These are phyloP conservation scores for Chaetothyriales sp. DNA, from an alignment of 2,329 filamentous ascomycete species.

Conservation along the genomic window DNA sequence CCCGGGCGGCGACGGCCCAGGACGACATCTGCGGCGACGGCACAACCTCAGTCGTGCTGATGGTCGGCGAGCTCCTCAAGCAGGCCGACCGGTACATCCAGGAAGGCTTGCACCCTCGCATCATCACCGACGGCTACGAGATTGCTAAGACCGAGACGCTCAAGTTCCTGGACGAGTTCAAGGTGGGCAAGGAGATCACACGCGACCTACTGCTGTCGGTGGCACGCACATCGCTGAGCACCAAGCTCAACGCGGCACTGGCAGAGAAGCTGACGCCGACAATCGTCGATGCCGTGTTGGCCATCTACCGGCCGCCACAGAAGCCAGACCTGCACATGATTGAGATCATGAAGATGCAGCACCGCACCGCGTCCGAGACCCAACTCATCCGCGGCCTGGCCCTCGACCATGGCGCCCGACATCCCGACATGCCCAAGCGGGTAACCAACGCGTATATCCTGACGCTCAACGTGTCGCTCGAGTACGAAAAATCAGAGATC, in stretches of 20 bases:
- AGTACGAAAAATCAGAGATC: conserved; percentile 98
- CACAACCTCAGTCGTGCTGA: conserved; percentile 85
- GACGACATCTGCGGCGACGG: conserved; percentile 98
- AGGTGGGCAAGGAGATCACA: conserved; percentile 74
- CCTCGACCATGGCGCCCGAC: conserved; percentile 84
- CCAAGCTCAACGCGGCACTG: conserved; percentile 79
- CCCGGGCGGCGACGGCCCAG: conserved; percentile 79
- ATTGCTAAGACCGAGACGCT: conserved; percentile 86
- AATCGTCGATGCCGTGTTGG: conserved; percentile 89
- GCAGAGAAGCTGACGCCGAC: conserved; percentile 84
- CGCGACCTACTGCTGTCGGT: conserved; percentile 86
- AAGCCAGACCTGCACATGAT: conserved; percentile 99
- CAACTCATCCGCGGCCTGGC: conserved; percentile 87
- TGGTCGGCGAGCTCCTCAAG: conserved; percentile 94
- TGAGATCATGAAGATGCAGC: conserved; percentile 99
- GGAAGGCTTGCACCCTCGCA: conserved; percentile 89
- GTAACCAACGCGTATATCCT: conserved; percentile 92
- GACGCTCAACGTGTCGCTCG: conserved; percentile 87
- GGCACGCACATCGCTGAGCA: conserved; percentile 83
- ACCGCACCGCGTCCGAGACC: conserved; percentile 87
- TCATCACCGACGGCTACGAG: conserved; percentile 95
- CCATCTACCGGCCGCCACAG: conserved; percentile 74
- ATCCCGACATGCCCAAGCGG: conserved; percentile 95
- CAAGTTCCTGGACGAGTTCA: conserved; percentile 92
- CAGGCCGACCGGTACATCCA: conserved; percentile 93